Conservation (phyloP, 1,139 yeast genomes). For the Sugiyamaella japonica region DNA sequence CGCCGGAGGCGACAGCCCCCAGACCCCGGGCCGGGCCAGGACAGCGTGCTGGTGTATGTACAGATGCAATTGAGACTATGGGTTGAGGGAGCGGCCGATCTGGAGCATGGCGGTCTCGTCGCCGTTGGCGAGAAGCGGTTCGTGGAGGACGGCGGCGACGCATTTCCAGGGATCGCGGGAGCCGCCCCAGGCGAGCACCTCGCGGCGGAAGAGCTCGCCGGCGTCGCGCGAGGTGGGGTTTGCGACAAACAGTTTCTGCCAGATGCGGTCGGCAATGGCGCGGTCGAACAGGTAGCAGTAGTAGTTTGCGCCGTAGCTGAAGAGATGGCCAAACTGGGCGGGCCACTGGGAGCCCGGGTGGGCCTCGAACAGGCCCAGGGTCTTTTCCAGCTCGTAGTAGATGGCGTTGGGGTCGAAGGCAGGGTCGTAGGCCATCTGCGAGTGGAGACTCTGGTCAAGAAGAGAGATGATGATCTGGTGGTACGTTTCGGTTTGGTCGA, state of each 20-base stretch:
- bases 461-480: conserved; percentile 90
- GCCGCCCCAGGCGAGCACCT: conserved; percentile 91
- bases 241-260: conserved; percentile 64
- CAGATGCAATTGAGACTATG: conserved; percentile 2
- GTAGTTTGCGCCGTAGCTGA: conserved; percentile 92
- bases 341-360: conserved; percentile 73
- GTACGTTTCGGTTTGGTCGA: conserved; percentile 73
- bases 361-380: conserved; percentile 42
- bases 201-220: conserved; percentile 71
- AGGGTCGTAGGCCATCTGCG: conserved; percentile 36
- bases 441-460: conserved; percentile 79
- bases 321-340: conserved; percentile 89
- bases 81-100: conserved; percentile 45
- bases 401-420: conserved; percentile 55
- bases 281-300: conserved; percentile 90
- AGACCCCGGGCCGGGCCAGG: no score
- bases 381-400: conserved; percentile 65
- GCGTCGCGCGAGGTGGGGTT: conserved; percentile 67
- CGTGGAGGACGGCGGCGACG: conserved; percentile 73
- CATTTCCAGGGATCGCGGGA: conserved; percentile 87
- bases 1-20: no score
- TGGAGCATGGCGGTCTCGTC: conserved; percentile 73
- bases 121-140: conserved; percentile 60
- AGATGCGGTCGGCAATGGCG: conserved; percentile 85
- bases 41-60: not conserved